Evolutionary conservation across 1,284 basidiomycete genomes (phyloP), one percentile per base, ranked within the genome.

Genomic region (Ganoderma boninense): DNA sequence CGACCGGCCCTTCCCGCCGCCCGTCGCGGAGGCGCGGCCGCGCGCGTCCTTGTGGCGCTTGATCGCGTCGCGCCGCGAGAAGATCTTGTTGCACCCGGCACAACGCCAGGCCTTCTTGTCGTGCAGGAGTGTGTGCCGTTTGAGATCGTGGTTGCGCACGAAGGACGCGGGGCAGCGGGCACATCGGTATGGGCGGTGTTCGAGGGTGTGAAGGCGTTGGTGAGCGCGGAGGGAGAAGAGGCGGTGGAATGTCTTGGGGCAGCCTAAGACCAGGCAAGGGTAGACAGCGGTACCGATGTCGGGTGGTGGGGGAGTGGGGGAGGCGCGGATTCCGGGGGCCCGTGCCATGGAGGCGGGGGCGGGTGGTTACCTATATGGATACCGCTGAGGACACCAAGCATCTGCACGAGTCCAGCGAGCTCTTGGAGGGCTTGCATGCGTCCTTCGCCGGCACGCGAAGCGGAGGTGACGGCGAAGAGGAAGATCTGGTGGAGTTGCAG

Each of bases 281-380:
- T 92, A 90, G n/a, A 93, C 90, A 2, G 92, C 90, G 13, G 91
- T 91, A 52, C 87, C 89, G 67, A 91, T 90, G 74, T 90, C 89
- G 46, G 85, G 84, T 38, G 80, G 78, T 18, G 79, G 74, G 62
- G 74, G 62, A 75, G 60, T 14, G 70, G 59, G 79, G 60, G 40
- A 16, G 60, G 60, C 11, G 79, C 78, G 61, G 77, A 70, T 23
- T 80, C 77, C 8, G 75, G 76, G 40, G 78, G 69, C 20, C 70
- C 57, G 64, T 75, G 79, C 38, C 79, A 77, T 42, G 60, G 60
- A 46, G 78, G 75, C 64, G 80, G 49, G 11, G 49, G 77, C n/a
- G 82, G 76, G 49, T 69, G 72, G 29, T 86, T 79, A 18, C 88
- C 89, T 63, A 93, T 92, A 74, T 88, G 90, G 54, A 92, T 90